Conservation (phyloP, 129 eudicot genomes). For the sunflower (Helianthus annuus) region HanXRQr2.0-SUNRISE NC_035449.2:17340557-17341056, state of each 20-base stretch:
- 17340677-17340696: not conserved
- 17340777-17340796: not conserved
- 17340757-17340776: not conserved
- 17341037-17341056: not conserved
- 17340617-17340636: too few species aligned
- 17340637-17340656: not conserved
- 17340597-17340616: not conserved
- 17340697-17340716: not conserved
- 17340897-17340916: not conserved
- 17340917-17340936: slow-evolving; percentile 3
- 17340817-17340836: not conserved
- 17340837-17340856: not conserved
- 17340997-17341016: not conserved
- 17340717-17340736: not conserved
- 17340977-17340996: slow-evolving; percentile 9
- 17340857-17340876: slow-evolving; percentile 2
- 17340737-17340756: not conserved
- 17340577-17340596: not conserved
- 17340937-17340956: slow-evolving; percentile 49
- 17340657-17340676: not conserved
- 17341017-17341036: not conserved
- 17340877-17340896: slow-evolving; percentile 15
- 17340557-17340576: not conserved
- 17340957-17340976: slow-evolving; percentile 8
- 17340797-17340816: not conserved